These are phyloP conservation scores for Gastrolobium villosum DNA, from an alignment of 306 rosid species.

Conservation along the genomic window DNA sequence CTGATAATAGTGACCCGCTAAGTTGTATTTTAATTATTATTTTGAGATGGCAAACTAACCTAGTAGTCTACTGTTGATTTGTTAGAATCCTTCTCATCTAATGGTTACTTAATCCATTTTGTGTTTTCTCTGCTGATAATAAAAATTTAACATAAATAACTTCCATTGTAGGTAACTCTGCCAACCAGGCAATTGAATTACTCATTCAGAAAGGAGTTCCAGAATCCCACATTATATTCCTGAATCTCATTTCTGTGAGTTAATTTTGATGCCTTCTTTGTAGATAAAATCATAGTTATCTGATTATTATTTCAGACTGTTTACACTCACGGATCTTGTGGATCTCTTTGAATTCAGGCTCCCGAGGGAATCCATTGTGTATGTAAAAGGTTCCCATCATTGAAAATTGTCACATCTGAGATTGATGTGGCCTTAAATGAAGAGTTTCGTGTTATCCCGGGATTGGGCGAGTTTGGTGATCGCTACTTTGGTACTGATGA, in stretches of 20 bases:
- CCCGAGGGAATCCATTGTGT: conserved; percentile 99
- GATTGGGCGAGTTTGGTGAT: conserved; percentile 95
- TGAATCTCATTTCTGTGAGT: conserved; percentile 95
- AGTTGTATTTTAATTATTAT: neutral
- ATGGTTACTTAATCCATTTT: neutral
- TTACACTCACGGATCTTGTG: conserved; percentile 27
- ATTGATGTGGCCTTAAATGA: conserved; percentile 83
- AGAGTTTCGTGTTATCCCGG: conserved; percentile 90
- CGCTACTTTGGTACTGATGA: conserved; percentile 95
- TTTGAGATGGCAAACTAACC: neutral
- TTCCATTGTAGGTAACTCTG: conserved; percentile 83
- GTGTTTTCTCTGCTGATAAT: conserved; percentile 35
- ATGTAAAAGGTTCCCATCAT: conserved; percentile 78
- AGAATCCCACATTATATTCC: conserved; percentile 89
- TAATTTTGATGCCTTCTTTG: conserved; percentile 27
- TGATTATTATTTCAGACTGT: conserved; percentile 20
- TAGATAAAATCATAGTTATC: conserved; percentile 2
- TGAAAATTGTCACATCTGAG: conserved; percentile 97
- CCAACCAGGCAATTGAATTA: conserved; percentile 95
- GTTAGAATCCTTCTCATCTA: conserved; percentile 13
- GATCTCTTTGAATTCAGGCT: conserved; percentile 61
- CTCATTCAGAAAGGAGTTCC: conserved; percentile 97
- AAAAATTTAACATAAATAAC: conserved; percentile 37
- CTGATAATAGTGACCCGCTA: conserved; percentile 2
- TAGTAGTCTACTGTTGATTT: neutral